A percentile compares a stretch with the other conserved stretches of the same genome.
Evolutionary conservation across 2,329 filamentous ascomycete genomes (phyloP).

Genomic region (Ascochyta rabiei): DNA sequence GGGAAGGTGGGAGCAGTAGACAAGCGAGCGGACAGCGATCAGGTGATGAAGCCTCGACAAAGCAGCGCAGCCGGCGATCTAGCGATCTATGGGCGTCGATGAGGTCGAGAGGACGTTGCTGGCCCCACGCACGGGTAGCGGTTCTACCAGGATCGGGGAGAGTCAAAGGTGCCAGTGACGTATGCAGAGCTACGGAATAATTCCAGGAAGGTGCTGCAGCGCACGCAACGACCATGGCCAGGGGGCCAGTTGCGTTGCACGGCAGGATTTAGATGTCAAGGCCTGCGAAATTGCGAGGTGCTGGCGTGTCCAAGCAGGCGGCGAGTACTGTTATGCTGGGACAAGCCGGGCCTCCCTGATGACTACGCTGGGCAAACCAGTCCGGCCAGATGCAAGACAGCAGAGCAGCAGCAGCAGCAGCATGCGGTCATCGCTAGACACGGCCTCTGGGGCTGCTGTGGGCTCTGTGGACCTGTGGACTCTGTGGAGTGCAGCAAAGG

Average conservation of each 20-base stretch:
- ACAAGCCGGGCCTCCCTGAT: slow-evolving; percentile 8
- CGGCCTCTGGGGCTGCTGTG: neutral
- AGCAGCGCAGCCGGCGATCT: slow-evolving; percentile 20
- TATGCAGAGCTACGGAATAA: slow-evolving; percentile 21
- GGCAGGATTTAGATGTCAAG: slow-evolving; percentile 3
- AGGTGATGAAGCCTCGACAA: slow-evolving; percentile 23
- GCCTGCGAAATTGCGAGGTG: slow-evolving; percentile 2
- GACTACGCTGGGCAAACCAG: slow-evolving; percentile 9
- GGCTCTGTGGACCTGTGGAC: neutral
- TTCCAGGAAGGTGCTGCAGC: slow-evolving; percentile 22
- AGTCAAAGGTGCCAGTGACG: slow-evolving; percentile 23
- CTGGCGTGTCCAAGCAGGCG: neutral
- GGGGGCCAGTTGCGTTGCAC: slow-evolving; percentile 1
- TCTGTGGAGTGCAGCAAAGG: neutral
- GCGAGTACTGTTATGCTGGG: neutral
- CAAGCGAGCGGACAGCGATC: slow-evolving; percentile 9
- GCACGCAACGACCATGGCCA: slow-evolving; percentile 12
- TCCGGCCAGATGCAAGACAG: slow-evolving; percentile 26
- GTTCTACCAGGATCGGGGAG: slow-evolving; percentile 20
- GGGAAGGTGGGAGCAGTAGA: slow-evolving; percentile 13
- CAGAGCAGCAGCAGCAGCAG: slow-evolving; percentile 12
- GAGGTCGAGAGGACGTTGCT: slow-evolving; percentile 25
- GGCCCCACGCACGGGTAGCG: slow-evolving; percentile 25
- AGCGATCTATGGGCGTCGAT: slow-evolving; percentile 21
- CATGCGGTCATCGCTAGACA: slow-evolving; percentile 13